Evolutionary conservation across 345 rosid genomes (phyloP).

Genomic region (Eucalyptus guilfoylei): DNA sequence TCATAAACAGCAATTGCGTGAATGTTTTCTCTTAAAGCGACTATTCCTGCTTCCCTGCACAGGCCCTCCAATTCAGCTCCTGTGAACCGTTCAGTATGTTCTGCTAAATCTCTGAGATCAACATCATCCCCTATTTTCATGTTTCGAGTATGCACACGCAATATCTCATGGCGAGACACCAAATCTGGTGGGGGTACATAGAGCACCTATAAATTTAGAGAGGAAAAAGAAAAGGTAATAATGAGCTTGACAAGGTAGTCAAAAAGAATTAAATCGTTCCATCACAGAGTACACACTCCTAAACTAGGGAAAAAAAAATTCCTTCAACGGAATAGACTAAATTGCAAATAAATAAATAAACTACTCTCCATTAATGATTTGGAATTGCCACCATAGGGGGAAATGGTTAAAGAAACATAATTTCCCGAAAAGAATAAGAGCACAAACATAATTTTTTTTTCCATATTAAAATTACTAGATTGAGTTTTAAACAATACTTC

Average conservation of each 20-base stretch:
- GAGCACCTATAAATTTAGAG: slow-evolving; percentile 34
- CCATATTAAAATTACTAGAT: neutral
- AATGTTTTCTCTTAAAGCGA: slow-evolving; percentile 76
- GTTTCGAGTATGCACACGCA: slow-evolving; percentile 61
- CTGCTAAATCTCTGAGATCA: slow-evolving; percentile 57
- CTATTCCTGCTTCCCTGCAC: slow-evolving; percentile 81
- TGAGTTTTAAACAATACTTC: neutral
- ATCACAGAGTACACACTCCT: neutral
- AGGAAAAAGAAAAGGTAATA: neutral
- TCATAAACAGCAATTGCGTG: slow-evolving; percentile 41
- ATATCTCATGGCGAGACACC: slow-evolving; percentile 68
- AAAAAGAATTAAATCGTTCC: neutral
- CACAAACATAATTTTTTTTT: neutral
- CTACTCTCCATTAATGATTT: neutral
- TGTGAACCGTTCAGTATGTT: slow-evolving; percentile 69
- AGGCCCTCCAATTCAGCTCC: slow-evolving; percentile 87
- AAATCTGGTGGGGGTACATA: slow-evolving; percentile 80
- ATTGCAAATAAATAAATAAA: neutral
- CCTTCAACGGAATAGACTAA: neutral
- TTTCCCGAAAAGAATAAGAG: neutral
- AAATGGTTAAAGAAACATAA: neutral
- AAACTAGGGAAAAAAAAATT: neutral
- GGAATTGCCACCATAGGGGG: neutral
- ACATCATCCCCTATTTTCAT: slow-evolving; percentile 66
- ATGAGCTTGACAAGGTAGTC: neutral